Conservation (phyloP, 2,329 filamentous ascomycete species). For the Monilinia fructicola region DNA sequence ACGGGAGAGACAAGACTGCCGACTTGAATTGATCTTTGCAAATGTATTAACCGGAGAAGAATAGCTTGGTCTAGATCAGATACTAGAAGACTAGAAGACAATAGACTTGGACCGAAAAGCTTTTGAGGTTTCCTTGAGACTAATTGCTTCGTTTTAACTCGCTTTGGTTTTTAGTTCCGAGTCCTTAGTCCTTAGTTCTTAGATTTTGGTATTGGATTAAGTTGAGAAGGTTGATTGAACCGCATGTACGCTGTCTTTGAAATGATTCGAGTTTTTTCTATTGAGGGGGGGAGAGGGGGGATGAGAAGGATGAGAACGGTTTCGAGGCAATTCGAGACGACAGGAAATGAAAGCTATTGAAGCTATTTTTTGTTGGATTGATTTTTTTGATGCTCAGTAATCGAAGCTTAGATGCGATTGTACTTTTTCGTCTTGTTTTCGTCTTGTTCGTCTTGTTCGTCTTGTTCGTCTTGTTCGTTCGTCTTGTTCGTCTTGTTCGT, state of each 20-base stretch:
- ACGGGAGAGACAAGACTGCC: not conserved
- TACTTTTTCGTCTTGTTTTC: not conserved
- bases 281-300: not conserved
- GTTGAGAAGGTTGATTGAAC: not conserved
- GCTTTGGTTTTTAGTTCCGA: not conserved
- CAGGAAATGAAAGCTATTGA: not conserved
- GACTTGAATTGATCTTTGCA: not conserved
- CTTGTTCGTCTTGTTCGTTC: not conserved
- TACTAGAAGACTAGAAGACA: not conserved
- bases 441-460: not conserved
- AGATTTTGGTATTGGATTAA: not conserved
- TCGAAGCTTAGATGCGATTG: not conserved
- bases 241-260: not conserved
- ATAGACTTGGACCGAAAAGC: constrained; percentile 3
- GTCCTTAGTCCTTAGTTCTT: not conserved
- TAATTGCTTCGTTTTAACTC: no score
- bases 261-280: not conserved
- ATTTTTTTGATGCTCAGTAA: not conserved
- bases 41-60: not conserved
- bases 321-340: not conserved
- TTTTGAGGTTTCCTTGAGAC: not conserved
- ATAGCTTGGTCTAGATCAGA: constrained; percentile 5
- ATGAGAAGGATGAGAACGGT: no score
- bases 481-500: not conserved
- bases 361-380: not conserved